These are phyloP conservation scores for Psilocybe cyanescens DNA, from an alignment of 768 basidiomycete species.

Conservation along the genomic window DNA sequence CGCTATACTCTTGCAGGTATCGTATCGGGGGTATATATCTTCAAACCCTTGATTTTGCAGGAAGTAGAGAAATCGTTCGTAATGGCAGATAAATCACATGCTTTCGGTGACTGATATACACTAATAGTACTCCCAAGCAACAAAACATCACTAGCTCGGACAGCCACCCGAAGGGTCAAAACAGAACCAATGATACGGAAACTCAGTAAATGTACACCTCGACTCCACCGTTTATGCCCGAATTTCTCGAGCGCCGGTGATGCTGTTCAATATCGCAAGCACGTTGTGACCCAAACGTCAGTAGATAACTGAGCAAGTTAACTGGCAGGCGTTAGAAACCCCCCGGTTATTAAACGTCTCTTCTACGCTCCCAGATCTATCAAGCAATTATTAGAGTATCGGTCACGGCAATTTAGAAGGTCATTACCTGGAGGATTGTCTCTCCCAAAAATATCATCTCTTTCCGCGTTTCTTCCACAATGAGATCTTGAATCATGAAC, in stretches of 20 bases:
- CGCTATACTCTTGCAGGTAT: slow-evolving; percentile 44
- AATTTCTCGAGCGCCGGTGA: slow-evolving; percentile 14
- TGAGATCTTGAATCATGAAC: slow-evolving; percentile 96
- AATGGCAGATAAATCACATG: slow-evolving; percentile 7
- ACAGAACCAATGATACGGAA: slow-evolving; percentile 16
- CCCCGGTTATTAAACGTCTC: slow-evolving; percentile 26
- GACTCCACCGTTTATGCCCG: slow-evolving; percentile 11
- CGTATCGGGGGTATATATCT: slow-evolving; percentile 68
- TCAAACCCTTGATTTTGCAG: slow-evolving; percentile 50
- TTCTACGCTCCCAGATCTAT: slow-evolving; percentile 70
- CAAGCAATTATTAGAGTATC: slow-evolving; percentile 16
- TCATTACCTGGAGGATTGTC: slow-evolving; percentile 86
- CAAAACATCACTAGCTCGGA: slow-evolving; percentile 16
- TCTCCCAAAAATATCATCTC: slow-evolving; percentile 99
- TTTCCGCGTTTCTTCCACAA: slow-evolving; percentile 94
- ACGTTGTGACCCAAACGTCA: slow-evolving; percentile 5
- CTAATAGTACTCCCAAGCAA: slow-evolving; percentile 13
- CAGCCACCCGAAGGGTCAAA: slow-evolving; percentile 22
- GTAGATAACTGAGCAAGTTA: slow-evolving; percentile 1
- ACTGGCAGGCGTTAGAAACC: slow-evolving; percentile 24
- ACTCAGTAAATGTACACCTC: slow-evolving; percentile 13
- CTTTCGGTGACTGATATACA: slow-evolving; percentile 13
- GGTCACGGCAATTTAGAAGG: slow-evolving; percentile 2
- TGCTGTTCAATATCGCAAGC: slow-evolving; percentile 13
- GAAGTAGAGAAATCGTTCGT: slow-evolving; percentile 25